A percentile compares a stretch with the other conserved stretches of the same genome.
Evolutionary conservation across 106 monocot genomes (phyloP).

Genomic region (Acorus gramineus): DNA sequence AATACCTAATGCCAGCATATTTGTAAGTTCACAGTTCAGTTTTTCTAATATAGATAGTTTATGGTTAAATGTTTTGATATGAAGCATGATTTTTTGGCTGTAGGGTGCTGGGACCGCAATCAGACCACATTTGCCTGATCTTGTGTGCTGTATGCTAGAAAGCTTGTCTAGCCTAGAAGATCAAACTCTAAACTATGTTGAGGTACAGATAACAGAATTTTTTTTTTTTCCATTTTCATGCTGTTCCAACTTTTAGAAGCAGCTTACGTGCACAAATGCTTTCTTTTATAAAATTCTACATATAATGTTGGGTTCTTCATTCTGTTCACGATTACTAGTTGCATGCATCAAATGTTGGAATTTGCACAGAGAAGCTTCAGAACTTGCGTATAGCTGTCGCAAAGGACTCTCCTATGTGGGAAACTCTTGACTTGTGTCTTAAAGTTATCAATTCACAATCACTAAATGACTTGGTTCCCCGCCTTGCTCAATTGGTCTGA

Average conservation of each 20-base stretch:
- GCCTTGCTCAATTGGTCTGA: conserved; percentile 69
- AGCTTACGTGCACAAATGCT: no score
- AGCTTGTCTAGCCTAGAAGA: conserved; percentile 95
- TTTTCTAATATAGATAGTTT: no score
- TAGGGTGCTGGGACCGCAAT: conserved; percentile 81
- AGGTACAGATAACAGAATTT: conserved; percentile 36
- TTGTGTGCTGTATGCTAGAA: conserved; percentile 94
- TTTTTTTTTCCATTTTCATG: background rate
- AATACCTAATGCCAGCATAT: no score
- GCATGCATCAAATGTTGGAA: conserved; percentile 89
- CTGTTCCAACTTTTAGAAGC: no score
- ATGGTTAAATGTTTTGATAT: background rate
- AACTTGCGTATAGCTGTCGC: conserved; percentile 80
- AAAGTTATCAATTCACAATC: conserved; percentile 68
- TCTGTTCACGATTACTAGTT: conserved; percentile 22
- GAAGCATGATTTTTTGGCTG: background rate
- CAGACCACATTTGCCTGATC: conserved; percentile 74
- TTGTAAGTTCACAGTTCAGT: no score
- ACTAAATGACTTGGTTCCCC: conserved; percentile 70
- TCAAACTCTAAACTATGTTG: conserved; percentile 94
- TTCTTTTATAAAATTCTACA: background rate
- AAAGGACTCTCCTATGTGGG: conserved; percentile 99
- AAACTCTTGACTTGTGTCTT: conserved; percentile 87
- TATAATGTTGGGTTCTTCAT: background rate
- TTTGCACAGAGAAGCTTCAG: conserved; percentile 81